phyloP scores from a whole-genome alignment of 768 basidiomycete genomes.

The Suillus alpinus region DNA sequence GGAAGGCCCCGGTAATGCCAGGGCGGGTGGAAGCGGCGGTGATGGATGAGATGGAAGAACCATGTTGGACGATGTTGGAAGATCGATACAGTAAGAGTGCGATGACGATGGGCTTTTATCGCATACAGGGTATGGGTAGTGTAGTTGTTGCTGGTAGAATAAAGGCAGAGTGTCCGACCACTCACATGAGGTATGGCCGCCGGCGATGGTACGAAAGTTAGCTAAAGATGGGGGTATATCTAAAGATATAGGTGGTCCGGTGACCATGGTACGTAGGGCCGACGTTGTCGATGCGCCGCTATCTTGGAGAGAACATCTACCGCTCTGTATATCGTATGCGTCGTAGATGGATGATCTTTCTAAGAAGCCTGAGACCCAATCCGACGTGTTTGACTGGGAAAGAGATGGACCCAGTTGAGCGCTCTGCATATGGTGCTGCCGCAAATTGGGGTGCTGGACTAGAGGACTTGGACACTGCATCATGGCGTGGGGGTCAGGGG shows the following conservation, averaged over 20 bases:
- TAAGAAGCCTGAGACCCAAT: conserved; percentile 27
- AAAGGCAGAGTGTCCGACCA: conserved; percentile 22
- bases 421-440: conserved; percentile 14
- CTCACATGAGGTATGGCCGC: conserved; percentile 19
- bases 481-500: not conserved
- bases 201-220: conserved; percentile 19
- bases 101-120: conserved; percentile 12
- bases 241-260: conserved; percentile 8
- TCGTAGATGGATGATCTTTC: conserved; percentile 28
- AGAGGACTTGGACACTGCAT: conserved; percentile 13
- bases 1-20: conserved; percentile 5
- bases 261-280: conserved; percentile 13
- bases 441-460: conserved; percentile 15
- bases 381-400: conserved; percentile 18
- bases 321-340: conserved; percentile 13
- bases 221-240: conserved; percentile 22
- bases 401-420: conserved; percentile 8
- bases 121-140: conserved; percentile 16
- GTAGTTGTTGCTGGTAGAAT: conserved; percentile 16
- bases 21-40: conserved; percentile 6
- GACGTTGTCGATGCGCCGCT: conserved; percentile 5
- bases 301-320: conserved; percentile 10
- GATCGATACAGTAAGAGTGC: conserved; percentile 10
- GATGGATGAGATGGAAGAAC: conserved; percentile 3
- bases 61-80: conserved; percentile 13